Evolutionary conservation across 768 basidiomycete species (phyloP).

Genomic region (Trametes elegans): DNA sequence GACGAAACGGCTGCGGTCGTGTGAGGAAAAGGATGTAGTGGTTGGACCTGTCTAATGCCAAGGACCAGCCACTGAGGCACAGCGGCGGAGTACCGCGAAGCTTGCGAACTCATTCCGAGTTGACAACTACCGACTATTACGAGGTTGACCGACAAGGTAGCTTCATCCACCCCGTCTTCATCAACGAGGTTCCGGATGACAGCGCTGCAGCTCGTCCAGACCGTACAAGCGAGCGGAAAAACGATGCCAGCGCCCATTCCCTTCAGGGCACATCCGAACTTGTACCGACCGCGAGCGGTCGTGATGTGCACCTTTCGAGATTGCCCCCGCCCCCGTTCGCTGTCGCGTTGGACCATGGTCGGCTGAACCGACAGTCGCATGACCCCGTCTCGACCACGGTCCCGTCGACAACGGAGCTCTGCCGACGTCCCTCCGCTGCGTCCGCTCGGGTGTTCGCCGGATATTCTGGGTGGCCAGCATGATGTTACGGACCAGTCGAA

Average conservation of each 20-base stretch:
- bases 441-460: slow-evolving; percentile 31
- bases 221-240: slow-evolving; percentile 12
- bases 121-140: neutral
- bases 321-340: slow-evolving; percentile 9
- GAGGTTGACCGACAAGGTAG: neutral
- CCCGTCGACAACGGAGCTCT: slow-evolving; percentile 21
- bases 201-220: neutral
- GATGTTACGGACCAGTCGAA: slow-evolving; percentile 5
- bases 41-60: neutral
- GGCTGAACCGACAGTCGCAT: slow-evolving; percentile 17
- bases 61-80: slow-evolving; percentile 1
- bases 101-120: slow-evolving; percentile 8
- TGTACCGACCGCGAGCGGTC: slow-evolving; percentile 11
- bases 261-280: slow-evolving; percentile 15
- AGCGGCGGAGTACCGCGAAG: neutral
- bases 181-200: neutral
- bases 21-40: neutral
- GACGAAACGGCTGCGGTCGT: neutral
- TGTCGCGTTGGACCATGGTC: slow-evolving; percentile 4
- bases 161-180: neutral
- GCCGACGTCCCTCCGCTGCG: slow-evolving; percentile 31
- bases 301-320: neutral
- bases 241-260: slow-evolving; percentile 2
- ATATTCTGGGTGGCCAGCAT: slow-evolving; percentile 18
- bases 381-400: slow-evolving; percentile 2